Conservation (phyloP, 306 rosid species). For the Purshia tridentata region DNA sequence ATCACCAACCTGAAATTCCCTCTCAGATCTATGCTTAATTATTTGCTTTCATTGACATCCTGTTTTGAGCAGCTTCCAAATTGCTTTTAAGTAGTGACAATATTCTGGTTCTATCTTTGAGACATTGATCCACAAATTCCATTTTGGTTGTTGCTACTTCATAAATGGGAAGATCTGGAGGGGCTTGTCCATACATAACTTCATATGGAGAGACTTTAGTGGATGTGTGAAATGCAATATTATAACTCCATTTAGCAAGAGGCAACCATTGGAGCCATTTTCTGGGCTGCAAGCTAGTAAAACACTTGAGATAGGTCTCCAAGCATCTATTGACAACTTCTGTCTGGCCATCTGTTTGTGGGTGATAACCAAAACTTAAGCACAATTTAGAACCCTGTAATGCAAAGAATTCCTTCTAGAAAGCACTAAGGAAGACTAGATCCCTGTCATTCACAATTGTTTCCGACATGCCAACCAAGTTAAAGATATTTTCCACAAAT, state of each 20-base stretch:
- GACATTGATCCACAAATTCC: background rate
- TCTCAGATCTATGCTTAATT: background rate
- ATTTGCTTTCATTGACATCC: background rate
- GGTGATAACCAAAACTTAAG: too few species aligned
- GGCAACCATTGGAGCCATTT: too few species aligned
- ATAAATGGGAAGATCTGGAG: background rate
- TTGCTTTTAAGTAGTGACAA: background rate
- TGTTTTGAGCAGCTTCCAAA: background rate
- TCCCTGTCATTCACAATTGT: too few species aligned
- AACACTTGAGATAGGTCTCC: too few species aligned
- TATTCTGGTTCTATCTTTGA: background rate
- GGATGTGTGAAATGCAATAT: background rate
- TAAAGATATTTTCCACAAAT: too few species aligned
- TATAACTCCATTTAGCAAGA: background rate
- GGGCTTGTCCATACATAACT: background rate
- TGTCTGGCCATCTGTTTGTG: too few species aligned
- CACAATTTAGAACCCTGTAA: too few species aligned
- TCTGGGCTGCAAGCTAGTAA: too few species aligned
- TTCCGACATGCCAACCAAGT: too few species aligned
- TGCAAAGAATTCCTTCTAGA: too few species aligned
- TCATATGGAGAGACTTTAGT: background rate
- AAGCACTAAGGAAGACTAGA: too few species aligned
- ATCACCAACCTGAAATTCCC: background rate
- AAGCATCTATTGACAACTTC: too few species aligned
- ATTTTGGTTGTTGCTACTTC: background rate